A percentile compares a stretch with the other conserved stretches of the same genome.
Evolutionary conservation across 1,284 basidiomycete genomes (phyloP).

Genomic region (Papiliotrema flavescens): DNA sequence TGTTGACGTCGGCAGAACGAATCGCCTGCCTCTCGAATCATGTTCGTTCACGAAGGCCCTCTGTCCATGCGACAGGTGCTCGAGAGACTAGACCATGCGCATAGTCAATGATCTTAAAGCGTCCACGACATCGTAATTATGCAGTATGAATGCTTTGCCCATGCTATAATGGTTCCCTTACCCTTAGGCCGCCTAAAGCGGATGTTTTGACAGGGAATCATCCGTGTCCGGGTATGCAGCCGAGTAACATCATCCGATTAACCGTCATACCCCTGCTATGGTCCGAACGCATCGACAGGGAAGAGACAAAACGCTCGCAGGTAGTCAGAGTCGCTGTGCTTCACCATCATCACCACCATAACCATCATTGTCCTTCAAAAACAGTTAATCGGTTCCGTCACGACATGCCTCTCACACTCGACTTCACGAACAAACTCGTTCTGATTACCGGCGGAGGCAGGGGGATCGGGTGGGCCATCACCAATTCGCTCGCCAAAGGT

Average conservation of each 20-base stretch:
- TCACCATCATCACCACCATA: background rate
- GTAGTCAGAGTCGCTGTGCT: background rate
- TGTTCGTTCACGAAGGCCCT: background rate
- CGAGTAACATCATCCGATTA: too few species aligned
- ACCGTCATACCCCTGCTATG: too few species aligned
- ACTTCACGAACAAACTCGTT: constrained; percentile 31
- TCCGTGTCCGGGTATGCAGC: too few species aligned
- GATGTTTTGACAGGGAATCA: too few species aligned
- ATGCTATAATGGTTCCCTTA: too few species aligned
- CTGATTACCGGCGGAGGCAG: constrained; percentile 35
- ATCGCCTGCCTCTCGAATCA: background rate
- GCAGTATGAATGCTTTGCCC: too few species aligned
- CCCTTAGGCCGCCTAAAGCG: too few species aligned
- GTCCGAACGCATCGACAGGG: too few species aligned
- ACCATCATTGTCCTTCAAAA: background rate
- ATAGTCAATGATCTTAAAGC: too few species aligned
- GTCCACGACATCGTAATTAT: too few species aligned
- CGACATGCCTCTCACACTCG: constrained; percentile 25
- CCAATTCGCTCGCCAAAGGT: constrained; percentile 28
- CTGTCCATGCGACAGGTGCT: background rate
- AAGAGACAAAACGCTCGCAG: background rate
- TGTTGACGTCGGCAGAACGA: background rate
- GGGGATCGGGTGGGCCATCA: constrained; percentile 32
- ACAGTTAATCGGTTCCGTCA: background rate
- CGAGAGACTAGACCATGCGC: background rate